A percentile compares a stretch with the other conserved stretches of the same genome.
phyloP scores from a whole-genome alignment of 306 rosid species.

The Ormosia emarginata region DNA sequence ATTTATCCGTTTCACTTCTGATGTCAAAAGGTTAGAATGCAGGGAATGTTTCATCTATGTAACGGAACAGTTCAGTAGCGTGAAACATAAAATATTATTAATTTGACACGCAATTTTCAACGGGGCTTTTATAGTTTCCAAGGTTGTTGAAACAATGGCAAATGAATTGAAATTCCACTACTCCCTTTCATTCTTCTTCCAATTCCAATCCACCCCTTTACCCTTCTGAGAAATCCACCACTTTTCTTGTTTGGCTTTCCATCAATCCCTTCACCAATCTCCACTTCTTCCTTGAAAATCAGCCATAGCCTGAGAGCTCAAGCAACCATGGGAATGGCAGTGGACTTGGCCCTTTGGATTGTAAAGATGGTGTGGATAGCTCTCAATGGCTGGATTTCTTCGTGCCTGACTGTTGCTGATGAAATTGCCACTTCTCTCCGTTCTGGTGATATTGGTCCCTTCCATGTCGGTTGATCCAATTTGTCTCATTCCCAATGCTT shows the following conservation, averaged over 20 bases:
- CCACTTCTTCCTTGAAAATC: conserved; percentile 18
- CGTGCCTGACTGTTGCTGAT: conserved; percentile 80
- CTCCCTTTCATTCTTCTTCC: too few relatives aligned
- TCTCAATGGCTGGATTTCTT: conserved; percentile 71
- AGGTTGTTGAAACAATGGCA: too few relatives aligned
- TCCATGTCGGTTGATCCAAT: conserved; percentile 64
- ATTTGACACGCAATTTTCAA: too few relatives aligned
- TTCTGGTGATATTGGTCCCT: conserved; percentile 87
- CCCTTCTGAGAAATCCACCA: too few relatives aligned
- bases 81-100: too few relatives aligned
- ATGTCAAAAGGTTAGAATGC: too few relatives aligned
- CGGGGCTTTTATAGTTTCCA: too few relatives aligned
- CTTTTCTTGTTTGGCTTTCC: conserved; percentile 25
- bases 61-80: too few relatives aligned
- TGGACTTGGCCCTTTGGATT: conserved; percentile 56
- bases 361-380: conserved; percentile 78
- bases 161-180: neutral
- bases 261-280: neutral
- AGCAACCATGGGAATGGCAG: conserved; percentile 66
- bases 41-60: too few relatives aligned
- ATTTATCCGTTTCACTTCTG: too few relatives aligned
- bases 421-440: conserved; percentile 81
- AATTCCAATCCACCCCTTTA: too few relatives aligned
- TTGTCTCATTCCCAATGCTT: neutral
- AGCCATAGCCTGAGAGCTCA: neutral